Evolutionary conservation across 805 yeast species (phyloP).

Genomic region (Ogataea thermomethanolica): DNA sequence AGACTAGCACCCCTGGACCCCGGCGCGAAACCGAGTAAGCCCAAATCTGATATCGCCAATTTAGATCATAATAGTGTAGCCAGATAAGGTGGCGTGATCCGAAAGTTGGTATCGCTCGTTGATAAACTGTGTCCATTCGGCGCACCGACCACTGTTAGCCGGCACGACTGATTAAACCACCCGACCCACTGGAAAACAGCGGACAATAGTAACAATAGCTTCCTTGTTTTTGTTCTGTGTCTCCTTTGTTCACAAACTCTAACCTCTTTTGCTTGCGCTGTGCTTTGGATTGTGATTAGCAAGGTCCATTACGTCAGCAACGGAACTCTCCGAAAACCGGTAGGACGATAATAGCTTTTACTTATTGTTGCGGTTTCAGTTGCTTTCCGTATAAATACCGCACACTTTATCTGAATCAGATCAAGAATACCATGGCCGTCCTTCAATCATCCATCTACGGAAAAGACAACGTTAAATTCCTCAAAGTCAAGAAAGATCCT

Average conservation of each 20-base stretch:
- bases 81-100: conserved; percentile 1
- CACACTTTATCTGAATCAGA: background rate
- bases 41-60: background rate
- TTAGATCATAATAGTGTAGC: background rate
- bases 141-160: background rate
- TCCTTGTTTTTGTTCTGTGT: no score
- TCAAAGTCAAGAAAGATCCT: conserved; percentile 81
- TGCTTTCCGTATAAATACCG: conserved; percentile 4
- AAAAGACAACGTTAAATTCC: conserved; percentile 87
- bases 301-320: no score
- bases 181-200: no score
- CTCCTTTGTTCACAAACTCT: no score
- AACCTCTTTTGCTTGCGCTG: no score
- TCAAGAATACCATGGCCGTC: conserved; percentile 23
- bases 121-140: background rate
- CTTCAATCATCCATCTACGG: conserved; percentile 68
- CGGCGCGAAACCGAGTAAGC: background rate
- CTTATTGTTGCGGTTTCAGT: conserved; percentile 1
- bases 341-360: background rate
- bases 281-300: no score
- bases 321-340: conserved; percentile 9
- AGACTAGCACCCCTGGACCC: background rate
- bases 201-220: no score
- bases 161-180: no score
- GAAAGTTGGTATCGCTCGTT: background rate